Conservation (phyloP, 164 flowering plant species). For the Nelumbo lutea region DNA sequence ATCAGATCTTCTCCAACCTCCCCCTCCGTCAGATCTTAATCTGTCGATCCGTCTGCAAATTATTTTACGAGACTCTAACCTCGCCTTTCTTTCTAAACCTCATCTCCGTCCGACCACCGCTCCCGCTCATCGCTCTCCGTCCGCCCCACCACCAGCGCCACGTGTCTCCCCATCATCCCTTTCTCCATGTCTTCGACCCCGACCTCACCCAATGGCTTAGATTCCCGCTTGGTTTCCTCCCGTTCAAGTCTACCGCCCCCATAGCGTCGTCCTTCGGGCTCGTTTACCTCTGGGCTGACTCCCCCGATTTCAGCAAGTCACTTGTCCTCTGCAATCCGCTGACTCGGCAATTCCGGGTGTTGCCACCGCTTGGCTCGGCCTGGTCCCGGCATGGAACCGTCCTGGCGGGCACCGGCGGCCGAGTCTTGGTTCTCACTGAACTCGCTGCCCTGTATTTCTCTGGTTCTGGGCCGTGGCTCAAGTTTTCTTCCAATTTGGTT, state of each 20-base stretch:
- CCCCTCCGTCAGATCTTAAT: slow-evolving; percentile 64
- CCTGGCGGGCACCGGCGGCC: slow-evolving; percentile 38
- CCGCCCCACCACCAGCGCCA: slow-evolving; percentile 47
- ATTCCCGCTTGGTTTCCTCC: slow-evolving; percentile 61
- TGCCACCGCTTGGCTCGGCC: slow-evolving; percentile 90
- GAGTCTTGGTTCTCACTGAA: slow-evolving; percentile 71
- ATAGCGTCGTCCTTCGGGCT: slow-evolving; percentile 43
- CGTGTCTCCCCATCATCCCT: slow-evolving; percentile 15
- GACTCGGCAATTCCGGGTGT: slow-evolving; percentile 42
- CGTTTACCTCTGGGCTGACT: slow-evolving; percentile 67
- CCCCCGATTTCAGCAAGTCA: slow-evolving; percentile 34
- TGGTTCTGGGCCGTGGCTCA: slow-evolving; percentile 45
- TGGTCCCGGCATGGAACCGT: slow-evolving; percentile 96
- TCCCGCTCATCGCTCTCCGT: slow-evolving; percentile 53
- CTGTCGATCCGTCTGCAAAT: slow-evolving; percentile 57
- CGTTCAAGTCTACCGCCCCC: slow-evolving; percentile 30
- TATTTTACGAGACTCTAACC: slow-evolving; percentile 54
- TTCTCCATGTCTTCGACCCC: slow-evolving; percentile 58
- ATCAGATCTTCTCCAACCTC: slow-evolving; percentile 67
- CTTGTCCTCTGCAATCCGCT: slow-evolving; percentile 77
- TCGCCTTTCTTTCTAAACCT: slow-evolving; percentile 46
- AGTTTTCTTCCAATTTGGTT: slow-evolving; percentile 68
- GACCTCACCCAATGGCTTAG: slow-evolving; percentile 40
- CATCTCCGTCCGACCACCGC: slow-evolving; percentile 35
- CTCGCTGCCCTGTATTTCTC: slow-evolving; percentile 65